Base-by-base conservation (phyloP, 2,329 filamentous ascomycete species). In the Acrodontium crateriforme region DNA sequence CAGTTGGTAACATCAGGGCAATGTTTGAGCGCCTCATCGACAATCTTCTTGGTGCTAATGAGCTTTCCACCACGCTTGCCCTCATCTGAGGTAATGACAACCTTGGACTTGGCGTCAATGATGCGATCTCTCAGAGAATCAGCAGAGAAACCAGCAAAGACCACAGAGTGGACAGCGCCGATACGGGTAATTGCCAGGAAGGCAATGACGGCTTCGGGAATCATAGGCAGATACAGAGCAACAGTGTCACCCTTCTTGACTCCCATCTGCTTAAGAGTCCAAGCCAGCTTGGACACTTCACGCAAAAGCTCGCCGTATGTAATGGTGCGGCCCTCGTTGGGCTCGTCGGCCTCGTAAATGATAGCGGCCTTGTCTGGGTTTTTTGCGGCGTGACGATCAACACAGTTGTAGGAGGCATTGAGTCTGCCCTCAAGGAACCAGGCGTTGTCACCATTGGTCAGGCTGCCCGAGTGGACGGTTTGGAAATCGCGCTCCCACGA, bases 11-110 rank as follows among this genome's bases (percentile, higher is more conserved):
- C 80, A 45, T 82, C 77, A 11, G 87, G 87, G 60, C 87, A 95
- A 60, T 93, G 83, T 67, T 89, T 92, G 36, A 98, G 70, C 19
- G 87, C 87, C 53, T 95, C 89, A 50, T 98, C 89, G 43, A 95
- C 89, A 53, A 98, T 95, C 67, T 92, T 92, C 74, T 98, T 95
- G 47, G 87, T 95, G 49, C 82, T 81, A 53, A 98, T 94, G 48
- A 91, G 60, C 68, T 95, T 98, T 55, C 89, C 89, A 46, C 89
- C 89, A 48, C 89, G 83, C 71, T 91, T 93, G 52, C 89, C 89
- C 68, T 98, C 89, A 54, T 98, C 89, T 2, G 83, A 79, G 35
- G 89, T 98, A 52, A 98, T 94, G 59, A 95, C 78, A 29, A 95
- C 81, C 63, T 79, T 92, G 55, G 78, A 87, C 44, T 82, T 63